Conservation (phyloP, 108 stramenopile species). For the Cylindrotheca closterium region DNA sequence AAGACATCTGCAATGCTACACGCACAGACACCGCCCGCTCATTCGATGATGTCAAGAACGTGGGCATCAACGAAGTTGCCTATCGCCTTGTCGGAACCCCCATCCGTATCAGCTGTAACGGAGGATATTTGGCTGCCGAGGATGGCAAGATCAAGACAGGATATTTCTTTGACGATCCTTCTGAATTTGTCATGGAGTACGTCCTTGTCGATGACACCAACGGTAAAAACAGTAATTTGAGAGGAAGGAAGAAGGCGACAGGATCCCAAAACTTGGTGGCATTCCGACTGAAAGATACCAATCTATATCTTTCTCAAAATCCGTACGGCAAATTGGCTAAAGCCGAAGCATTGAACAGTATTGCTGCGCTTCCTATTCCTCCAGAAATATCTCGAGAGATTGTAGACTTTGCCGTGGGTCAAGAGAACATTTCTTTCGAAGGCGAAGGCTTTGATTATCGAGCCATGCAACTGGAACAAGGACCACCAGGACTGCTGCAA, state of each 20-base stretch:
- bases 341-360: neutral
- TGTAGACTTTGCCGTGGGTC: neutral
- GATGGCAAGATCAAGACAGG: neutral
- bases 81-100: neutral
- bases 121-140: neutral
- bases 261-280: neutral
- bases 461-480: neutral
- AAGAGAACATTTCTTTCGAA: neutral
- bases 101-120: neutral
- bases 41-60: too few relatives aligned
- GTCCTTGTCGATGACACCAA: too few relatives aligned
- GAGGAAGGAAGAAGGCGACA: neutral
- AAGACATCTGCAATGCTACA: too few relatives aligned
- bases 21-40: too few relatives aligned
- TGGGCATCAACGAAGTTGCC: neutral
- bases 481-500: neutral
- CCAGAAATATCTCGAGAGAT: neutral
- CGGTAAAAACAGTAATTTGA: too few relatives aligned
- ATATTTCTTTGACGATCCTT: neutral
- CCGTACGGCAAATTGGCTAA: neutral
- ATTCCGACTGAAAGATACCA: neutral
- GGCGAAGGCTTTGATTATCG: neutral
- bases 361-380: neutral
- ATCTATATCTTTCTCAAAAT: neutral
- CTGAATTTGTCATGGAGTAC: neutral